Base-by-base conservation (phyloP, 164 flowering plant species). In the Taxillus chinensis region DNA sequence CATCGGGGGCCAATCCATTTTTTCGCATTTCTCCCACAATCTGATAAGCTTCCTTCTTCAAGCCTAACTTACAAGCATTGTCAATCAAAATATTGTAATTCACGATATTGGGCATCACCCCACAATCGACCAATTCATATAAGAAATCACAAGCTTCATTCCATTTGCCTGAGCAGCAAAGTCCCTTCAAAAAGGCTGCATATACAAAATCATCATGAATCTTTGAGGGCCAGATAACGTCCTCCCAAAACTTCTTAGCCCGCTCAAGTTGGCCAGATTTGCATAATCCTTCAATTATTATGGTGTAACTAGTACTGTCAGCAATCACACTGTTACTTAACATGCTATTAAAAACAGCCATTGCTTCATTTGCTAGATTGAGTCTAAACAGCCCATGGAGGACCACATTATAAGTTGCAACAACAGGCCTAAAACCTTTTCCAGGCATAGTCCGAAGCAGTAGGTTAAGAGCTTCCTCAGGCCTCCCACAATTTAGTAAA, bases 141-240 rank as follows among this genome's bases (percentile, higher is more conserved):
- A 89, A 71, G 71, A 93, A 89, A 75, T 85, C 82, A 68, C 83
- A 77, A 8, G 97, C 99, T 71, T 87, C 96, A 14, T 83, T 64
- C 37, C 79, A 66, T 12, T 70, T 80, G 3, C 79, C 89, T 3
- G 77, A 70, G 9, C 70, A 68, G 64, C 95, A 93, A 64, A 90
- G 81, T 68, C 99, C 99, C 73, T 88, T 87, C 16, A 89, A 67
- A 17, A 93, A 74, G 12, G 92, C 90, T 12, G 92, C 78, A 77
- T 93, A 93, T 62, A 93, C 96, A 74, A 73, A 90, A 68, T 79
- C 66, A 68, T 93, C 99, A 69, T 90, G 96, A 57, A 74, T 60
- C 17, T 70, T 73, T n/a, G 96, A 90, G 3, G 96, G 97, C 99
- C 96, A 93, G 45, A 90, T 64, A 16, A 84, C 74, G 59, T 86